Evolutionary conservation across 2,329 filamentous ascomycete genomes (phyloP).

Genomic region (Cadophora malorum): DNA sequence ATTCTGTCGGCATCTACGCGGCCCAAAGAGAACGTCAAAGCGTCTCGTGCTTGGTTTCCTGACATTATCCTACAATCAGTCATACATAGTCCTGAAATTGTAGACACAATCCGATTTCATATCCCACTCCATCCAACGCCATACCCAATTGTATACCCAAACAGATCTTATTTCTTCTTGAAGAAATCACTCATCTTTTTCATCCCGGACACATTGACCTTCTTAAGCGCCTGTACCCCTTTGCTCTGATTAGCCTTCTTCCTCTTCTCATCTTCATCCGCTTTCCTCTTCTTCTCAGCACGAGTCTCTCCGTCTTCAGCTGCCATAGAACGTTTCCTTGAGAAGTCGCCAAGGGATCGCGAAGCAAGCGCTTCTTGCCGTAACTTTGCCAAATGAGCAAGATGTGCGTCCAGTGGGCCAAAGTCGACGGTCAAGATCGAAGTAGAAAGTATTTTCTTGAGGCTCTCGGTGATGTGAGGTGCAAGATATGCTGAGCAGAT

Average conservation of each 20-base stretch:
- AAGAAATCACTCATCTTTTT: conserved; percentile 98
- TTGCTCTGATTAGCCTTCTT: conserved; percentile 78
- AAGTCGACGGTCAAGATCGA: conserved; percentile 64
- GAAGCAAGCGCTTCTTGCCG: conserved; percentile 74
- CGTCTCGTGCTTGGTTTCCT: background rate
- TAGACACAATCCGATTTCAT: conserved; percentile 1
- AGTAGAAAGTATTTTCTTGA: conserved; percentile 49
- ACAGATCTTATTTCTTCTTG: conserved; percentile 61
- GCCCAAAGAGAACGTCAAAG: background rate
- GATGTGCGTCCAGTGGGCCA: conserved; percentile 71
- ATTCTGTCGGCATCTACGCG: background rate
- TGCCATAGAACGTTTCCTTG: conserved; percentile 72
- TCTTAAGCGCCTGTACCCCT: conserved; percentile 81
- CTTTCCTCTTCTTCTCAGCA: conserved; percentile 81
- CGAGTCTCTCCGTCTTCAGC: conserved; percentile 64
- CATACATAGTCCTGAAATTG: background rate
- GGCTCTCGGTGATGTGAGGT: conserved; percentile 45
- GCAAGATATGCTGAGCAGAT: conserved; percentile 57
- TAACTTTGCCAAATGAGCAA: conserved; percentile 68
- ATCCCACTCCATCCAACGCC: conserved; percentile 10
- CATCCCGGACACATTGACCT: conserved; percentile 92
- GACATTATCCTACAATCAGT: conserved; percentile 1
- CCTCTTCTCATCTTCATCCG: conserved; percentile 87
- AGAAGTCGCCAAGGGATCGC: conserved; percentile 72
- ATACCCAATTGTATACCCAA: background rate